A percentile compares a stretch with the other conserved stretches of the same genome.
phyloP scores from a whole-genome alignment of 768 basidiomycete genomes.

The Trametes punicea region DNA sequence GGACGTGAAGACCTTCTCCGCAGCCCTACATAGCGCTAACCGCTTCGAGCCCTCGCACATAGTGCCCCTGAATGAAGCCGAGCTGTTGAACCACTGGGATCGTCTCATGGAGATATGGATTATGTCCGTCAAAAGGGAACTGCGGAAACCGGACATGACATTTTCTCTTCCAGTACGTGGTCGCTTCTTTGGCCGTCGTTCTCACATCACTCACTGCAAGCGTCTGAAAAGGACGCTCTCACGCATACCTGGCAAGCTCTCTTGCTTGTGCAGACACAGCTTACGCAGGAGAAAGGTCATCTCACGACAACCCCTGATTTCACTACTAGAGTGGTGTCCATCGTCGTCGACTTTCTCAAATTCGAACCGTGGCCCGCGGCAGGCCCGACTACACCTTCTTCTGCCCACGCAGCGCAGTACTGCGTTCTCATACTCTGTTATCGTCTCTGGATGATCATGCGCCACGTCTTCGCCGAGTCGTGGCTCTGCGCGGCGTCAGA shows the following conservation, averaged over 20 bases:
- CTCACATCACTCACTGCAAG: not conserved
- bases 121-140: not conserved
- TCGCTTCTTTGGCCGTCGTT: not conserved
- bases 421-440: constrained; percentile 35
- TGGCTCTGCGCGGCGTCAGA: constrained; percentile 45
- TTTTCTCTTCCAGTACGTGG: constrained; percentile 1
- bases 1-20: constrained; percentile 26
- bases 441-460: constrained; percentile 51
- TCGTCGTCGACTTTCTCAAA: constrained; percentile 38
- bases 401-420: not conserved
- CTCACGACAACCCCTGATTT: constrained; percentile 35
- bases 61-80: constrained; percentile 35
- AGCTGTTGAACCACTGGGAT: constrained; percentile 40
- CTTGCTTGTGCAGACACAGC: constrained; percentile 46
- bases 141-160: constrained; percentile 7
- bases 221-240: constrained; percentile 35
- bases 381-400: too few species aligned
- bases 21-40: constrained; percentile 28
- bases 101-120: constrained; percentile 35
- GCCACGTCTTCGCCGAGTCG: constrained; percentile 41
- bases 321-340: constrained; percentile 33
- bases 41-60: constrained; percentile 27
- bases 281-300: constrained; percentile 38
- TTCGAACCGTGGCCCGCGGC: not conserved
- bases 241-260: constrained; percentile 53